Base-by-base conservation (phyloP, 371 early-diverging fungal species). In the Mortierella sp. region DNA sequence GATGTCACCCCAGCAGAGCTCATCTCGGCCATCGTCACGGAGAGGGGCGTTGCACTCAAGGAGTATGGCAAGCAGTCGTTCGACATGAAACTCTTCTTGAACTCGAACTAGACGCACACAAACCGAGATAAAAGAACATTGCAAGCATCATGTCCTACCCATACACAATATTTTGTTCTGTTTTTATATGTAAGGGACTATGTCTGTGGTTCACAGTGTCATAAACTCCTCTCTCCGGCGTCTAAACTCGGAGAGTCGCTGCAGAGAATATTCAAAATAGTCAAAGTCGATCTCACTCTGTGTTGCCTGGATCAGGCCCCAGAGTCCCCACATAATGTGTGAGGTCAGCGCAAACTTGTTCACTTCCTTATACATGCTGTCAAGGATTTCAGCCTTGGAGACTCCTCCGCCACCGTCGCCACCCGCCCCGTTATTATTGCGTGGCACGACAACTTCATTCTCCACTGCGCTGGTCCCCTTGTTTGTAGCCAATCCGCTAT, bases 1-100 rank as follows among this genome's bases (percentile, higher is more conserved):
- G 99, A 95, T 80, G 95, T 97, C 17, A 96, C 97, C 1, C 97
- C 97, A 6, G 93, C 94, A 2, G 57, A 71, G 12, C 84, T 98
- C 34, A 94, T 98, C 60, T 87, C 92, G 12, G 94, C 93, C 9
- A 94, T 98, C 72, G 95, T 95, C n/a, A 98, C 98, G 12, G 98
- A 98, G 70, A 82, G 82, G 70, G 97, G 97, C 14, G 95, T 94
- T 8, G 85, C 88, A 48, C 85, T 83, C 41, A 97, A 95, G 81
- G 58, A 71, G 28, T 71, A 80, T 12, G 88, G 85, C 23, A 66
- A 66, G 4, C 70, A 65, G 21, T 81, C 68, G 28, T 93, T 89
- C 71, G 90, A 92, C 60, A 81, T 93, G 80, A 71, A 71, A 28
- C 58, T 75, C 3, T 88, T 87, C 55, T 78, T 87, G 56, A 30